Evolutionary conservation across 768 basidiomycete genomes (phyloP), one percentile per base, ranked within the genome.

Genomic region (Tephrocybe sp.): DNA sequence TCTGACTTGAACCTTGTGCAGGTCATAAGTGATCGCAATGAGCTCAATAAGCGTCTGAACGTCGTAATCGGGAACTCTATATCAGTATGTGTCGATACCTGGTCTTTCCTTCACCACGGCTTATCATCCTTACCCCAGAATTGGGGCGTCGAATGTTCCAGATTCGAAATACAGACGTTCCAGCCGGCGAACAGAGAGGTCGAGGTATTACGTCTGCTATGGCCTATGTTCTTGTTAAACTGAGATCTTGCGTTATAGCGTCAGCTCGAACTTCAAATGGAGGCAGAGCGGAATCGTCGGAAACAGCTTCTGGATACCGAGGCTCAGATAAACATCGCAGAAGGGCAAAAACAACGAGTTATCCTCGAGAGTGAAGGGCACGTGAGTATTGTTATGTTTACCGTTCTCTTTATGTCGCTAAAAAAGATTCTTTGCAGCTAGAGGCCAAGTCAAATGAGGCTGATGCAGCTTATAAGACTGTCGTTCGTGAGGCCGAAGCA

Each of bases 191-290:
- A 82, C 46, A 71, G 78, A n/a, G 79, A 81, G 55, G 78, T 82
- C 19, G 80, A 82, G 68, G 76, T 77, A 40, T 18, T 64, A n/a
- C 13, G 13, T 15, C 32, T 37, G 18, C 36, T 19, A 8, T 11
- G 11, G 5, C 15, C 8, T 35, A n/a, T 52, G 16, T n/a, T 24
- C 22, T 25, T n/a, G 31, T n/a, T 5, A 34, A 37, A 36, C 27
- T 47, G 40, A 13, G 24, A 35, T 24, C 21, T 22, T 35, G 7
- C 32, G 32, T 8, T 5, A 6, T 37, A 78, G 77, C 71, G 77
- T n/a, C 80, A 82, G 73, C 71, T 82, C 2, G 80, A 82, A 52
- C 69, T 82, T 9, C 78, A 81, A 59, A 80, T 81, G 79, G 78
- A 80, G 59, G 80, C 79, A 0, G 80, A 82, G 53, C 62, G 80